phyloP scores from a whole-genome alignment of 2,329 filamentous ascomycete species.

The Fusarium equiseti region DNA sequence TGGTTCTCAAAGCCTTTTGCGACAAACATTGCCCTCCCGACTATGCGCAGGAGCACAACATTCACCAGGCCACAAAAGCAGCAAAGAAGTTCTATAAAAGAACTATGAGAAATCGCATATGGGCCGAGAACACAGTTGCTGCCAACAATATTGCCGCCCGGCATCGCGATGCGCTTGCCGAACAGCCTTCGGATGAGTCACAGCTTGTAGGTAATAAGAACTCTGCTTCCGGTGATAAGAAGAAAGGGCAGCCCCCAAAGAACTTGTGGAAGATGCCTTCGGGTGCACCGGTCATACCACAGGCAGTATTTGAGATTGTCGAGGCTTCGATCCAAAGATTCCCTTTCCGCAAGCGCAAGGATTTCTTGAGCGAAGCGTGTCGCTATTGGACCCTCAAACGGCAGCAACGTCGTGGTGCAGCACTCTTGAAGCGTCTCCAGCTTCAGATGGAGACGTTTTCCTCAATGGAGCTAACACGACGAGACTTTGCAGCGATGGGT shows the following conservation, averaged over 20 bases:
- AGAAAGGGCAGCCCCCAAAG: conserved; percentile 64
- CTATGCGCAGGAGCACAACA: conserved; percentile 87
- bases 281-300: conserved; percentile 92
- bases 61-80: conserved; percentile 81
- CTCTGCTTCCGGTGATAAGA: conserved; percentile 79
- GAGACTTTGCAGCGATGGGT: conserved; percentile 97
- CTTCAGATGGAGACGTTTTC: conserved; percentile 96
- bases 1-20: conserved; percentile 92
- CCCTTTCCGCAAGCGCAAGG: conserved; percentile 83
- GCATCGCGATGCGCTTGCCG: conserved; percentile 71
- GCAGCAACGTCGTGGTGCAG: conserved; percentile 90
- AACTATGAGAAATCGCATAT: conserved; percentile 88
- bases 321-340: conserved; percentile 87
- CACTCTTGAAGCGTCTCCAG: conserved; percentile 91
- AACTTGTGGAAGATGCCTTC: conserved; percentile 89
- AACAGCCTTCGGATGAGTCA: conserved; percentile 82
- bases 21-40: conserved; percentile 94
- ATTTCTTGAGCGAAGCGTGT: conserved; percentile 92
- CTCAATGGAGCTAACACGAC: conserved; percentile 94
- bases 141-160: conserved; percentile 84
- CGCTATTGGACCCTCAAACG: conserved; percentile 98
- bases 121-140: conserved; percentile 90
- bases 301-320: conserved; percentile 87
- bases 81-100: conserved; percentile 91
- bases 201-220: conserved; percentile 87